Evolutionary conservation across 805 yeast genomes (phyloP), one percentile per base, ranked within the genome.

Genomic region (Kodamaea kakaduensis): DNA sequence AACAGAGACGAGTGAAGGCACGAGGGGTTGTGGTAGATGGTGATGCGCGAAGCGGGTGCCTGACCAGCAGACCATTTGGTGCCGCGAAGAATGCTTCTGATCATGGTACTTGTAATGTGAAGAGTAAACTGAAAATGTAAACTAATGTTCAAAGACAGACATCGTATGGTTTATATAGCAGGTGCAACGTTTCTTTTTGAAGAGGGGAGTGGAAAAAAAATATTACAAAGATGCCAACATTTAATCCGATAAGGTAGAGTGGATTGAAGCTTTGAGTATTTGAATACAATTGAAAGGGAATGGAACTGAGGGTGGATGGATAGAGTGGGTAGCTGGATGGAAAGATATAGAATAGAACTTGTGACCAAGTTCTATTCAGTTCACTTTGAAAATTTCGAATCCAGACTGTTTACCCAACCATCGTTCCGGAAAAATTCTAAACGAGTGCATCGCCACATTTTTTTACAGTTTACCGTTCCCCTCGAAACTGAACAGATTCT

Each of bases 1-100:
- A 60, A 44, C 32, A 58, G 58, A 28, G 40, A 44, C 8, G 62
- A 56, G 9, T 47, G 40, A 29, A 44, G 42, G 18, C 56, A 51
- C 28, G 50, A 40, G 17, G 64, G 33, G 44, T 58, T 52, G 50
- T 61, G 66, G 47, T 58, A 60, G 32, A 59, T 40, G 9, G 61
- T 32, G 32, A 57, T 48, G 14, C 45, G 46, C 6, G 56, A 45
- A 9, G 40, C 20, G 9, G 43, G 37, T 10, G 18, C 31, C 4
- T 28, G 16, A 16, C n/a, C n/a, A 10, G 19, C 16, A 15, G 27
- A 30, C 39, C 34, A 26, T 15, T 24, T 32, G 9, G 28, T 27
- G 9, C 28, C 15, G 13, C 37, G 36, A 20, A 37, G 32, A 20
- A 37, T 17, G 17, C 25, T 21, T 25, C 29, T 41, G 17, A 41